Conservation (phyloP, 148 eudicot species). For the Chenopodium formosanum region DNA sequence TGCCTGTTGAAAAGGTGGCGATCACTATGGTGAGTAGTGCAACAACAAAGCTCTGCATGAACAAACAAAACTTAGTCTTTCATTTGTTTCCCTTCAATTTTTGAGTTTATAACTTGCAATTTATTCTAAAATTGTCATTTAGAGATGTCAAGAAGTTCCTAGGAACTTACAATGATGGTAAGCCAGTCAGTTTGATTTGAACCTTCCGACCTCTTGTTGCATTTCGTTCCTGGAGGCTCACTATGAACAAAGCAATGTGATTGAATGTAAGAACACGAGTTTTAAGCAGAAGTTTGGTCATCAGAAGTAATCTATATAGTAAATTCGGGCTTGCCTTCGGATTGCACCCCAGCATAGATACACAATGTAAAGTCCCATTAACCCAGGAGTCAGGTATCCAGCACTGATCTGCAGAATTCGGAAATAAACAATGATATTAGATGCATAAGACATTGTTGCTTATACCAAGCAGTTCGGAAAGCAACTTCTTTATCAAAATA, state of each 20-base stretch:
- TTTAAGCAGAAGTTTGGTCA: neutral
- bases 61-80: neutral
- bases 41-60: slow-evolving; percentile 68
- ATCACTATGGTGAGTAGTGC: slow-evolving; percentile 77
- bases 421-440: neutral
- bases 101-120: too few species aligned
- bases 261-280: neutral
- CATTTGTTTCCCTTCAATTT: neutral
- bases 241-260: slow-evolving; percentile 34
- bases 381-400: slow-evolving; percentile 74
- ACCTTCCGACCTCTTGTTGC: slow-evolving; percentile 57
- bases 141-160: neutral
- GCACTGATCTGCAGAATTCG: slow-evolving; percentile 52
- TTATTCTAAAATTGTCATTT: neutral
- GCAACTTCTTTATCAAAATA: neutral
- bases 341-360: slow-evolving; percentile 92
- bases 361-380: slow-evolving; percentile 85
- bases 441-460: neutral
- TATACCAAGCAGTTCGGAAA: neutral
- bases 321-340: slow-evolving; percentile 49
- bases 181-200: slow-evolving; percentile 64
- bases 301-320: neutral
- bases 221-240: slow-evolving; percentile 71
- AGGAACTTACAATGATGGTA: slow-evolving; percentile 63
- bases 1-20: slow-evolving; percentile 89